A percentile compares a stretch with the other conserved stretches of the same genome.
These are phyloP conservation scores for Pittosporum tobira DNA, from an alignment of 129 eudicot genomes.

Conservation along the genomic window DNA sequence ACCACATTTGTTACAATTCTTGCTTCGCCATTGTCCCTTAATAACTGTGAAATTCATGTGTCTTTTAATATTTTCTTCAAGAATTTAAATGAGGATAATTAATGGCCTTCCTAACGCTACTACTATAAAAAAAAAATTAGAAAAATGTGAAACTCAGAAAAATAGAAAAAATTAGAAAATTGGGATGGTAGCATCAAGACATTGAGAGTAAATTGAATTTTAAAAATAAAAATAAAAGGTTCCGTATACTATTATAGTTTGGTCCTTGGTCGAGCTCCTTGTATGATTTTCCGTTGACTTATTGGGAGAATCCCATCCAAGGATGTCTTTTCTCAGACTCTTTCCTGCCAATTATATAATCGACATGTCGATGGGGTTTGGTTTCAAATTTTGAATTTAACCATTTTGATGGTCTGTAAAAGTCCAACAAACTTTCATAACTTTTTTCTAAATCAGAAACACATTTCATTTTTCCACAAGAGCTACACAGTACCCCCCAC, in stretches of 20 bases:
- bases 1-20: too few relatives aligned
- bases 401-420: constrained; percentile 8
- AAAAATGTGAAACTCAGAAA: too few relatives aligned
- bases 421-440: constrained; percentile 5
- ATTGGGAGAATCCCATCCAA: constrained; percentile 5
- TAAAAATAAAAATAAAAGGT: background rate
- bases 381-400: constrained; percentile 9
- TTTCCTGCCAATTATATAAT: background rate
- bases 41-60: too few relatives aligned
- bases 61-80: too few relatives aligned
- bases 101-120: too few relatives aligned
- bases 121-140: too few relatives aligned
- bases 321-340: constrained; percentile 12
- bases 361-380: background rate
- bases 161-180: too few relatives aligned
- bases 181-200: too few relatives aligned
- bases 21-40: too few relatives aligned
- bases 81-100: too few relatives aligned
- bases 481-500: constrained; percentile 13
- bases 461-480: background rate
- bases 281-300: constrained; percentile 4
- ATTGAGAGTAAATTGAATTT: too few relatives aligned
- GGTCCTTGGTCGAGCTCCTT: background rate
- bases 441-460: constrained; percentile 12
- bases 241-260: background rate